phyloP scores from a whole-genome alignment of 352 stramenopile genomes.

The Globisporangium nunn region DNA sequence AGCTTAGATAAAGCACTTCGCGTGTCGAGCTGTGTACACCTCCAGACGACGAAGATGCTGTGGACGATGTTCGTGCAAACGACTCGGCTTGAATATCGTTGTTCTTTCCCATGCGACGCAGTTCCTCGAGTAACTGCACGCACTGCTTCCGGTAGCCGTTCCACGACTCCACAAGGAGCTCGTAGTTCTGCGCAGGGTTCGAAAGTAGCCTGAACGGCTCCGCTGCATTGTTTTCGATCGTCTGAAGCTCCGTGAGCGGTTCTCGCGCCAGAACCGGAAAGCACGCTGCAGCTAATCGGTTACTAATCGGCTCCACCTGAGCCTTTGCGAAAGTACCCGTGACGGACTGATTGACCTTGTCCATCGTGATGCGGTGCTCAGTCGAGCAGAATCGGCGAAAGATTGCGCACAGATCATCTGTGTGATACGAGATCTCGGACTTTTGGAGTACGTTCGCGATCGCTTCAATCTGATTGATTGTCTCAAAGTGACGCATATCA shows the following conservation, averaged over 20 bases:
- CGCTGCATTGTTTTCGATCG: constrained; percentile 24
- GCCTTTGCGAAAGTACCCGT: not conserved
- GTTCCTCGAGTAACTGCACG: constrained; percentile 38
- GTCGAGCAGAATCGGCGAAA: constrained; percentile 59
- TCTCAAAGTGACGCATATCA: constrained; percentile 45
- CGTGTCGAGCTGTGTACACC: constrained; percentile 12
- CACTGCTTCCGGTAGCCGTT: constrained; percentile 45
- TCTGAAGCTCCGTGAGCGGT: constrained; percentile 28
- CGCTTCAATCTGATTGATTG: constrained; percentile 42
- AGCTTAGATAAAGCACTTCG: constrained; percentile 49
- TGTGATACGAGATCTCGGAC: constrained; percentile 28
- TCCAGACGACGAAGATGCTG: not conserved
- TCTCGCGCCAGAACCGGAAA: constrained; percentile 50
- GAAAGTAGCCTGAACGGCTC: constrained; percentile 34
- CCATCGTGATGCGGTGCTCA: constrained; percentile 10
- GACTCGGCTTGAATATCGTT: constrained; percentile 60
- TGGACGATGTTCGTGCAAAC: constrained; percentile 13
- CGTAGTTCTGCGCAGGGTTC: constrained; percentile 33
- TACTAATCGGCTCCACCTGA: constrained; percentile 35
- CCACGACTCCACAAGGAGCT: constrained; percentile 54
- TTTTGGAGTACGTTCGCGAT: constrained; percentile 51
- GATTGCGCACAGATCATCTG: constrained; percentile 53
- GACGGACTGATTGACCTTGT: constrained; percentile 1
- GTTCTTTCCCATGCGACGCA: constrained; percentile 47
- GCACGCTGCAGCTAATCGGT: constrained; percentile 54